phyloP scores from a whole-genome alignment of 768 basidiomycete genomes.

The Amanita rimosa region DNA sequence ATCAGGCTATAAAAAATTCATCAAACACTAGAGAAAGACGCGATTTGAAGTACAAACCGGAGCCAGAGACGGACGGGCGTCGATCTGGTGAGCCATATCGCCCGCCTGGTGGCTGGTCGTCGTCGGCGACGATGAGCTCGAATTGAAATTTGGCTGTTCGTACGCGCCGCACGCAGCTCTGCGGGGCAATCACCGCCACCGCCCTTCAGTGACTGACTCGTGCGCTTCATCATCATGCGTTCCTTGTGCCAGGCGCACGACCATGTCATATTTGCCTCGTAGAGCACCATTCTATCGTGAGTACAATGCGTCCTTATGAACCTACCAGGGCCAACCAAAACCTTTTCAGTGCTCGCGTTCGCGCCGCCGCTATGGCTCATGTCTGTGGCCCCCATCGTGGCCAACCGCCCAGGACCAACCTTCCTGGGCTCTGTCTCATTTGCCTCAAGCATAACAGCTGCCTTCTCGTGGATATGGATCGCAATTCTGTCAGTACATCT shows the following conservation, averaged over 20 bases:
- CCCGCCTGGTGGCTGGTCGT: background rate
- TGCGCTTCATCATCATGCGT: no score
- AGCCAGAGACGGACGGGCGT: constrained; percentile 15
- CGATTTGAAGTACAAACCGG: constrained; percentile 15
- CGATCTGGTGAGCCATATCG: background rate
- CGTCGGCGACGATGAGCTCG: background rate
- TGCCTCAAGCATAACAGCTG: constrained; percentile 17
- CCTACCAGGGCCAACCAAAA: no score
- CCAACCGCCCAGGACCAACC: constrained; percentile 20
- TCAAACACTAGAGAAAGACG: background rate
- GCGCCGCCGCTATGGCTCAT: background rate
- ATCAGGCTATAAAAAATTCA: constrained; percentile 21
- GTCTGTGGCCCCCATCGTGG: constrained; percentile 18
- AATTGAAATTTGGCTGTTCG: background rate
- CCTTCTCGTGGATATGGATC: constrained; percentile 24
- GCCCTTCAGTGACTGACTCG: background rate
- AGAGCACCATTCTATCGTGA: background rate
- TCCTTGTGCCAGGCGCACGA: background rate
- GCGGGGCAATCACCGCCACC: background rate
- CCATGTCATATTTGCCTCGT: background rate
- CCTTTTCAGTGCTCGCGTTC: background rate
- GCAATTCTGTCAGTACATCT: constrained; percentile 17
- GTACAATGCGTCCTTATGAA: background rate
- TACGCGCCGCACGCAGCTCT: background rate
- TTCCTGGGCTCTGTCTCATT: constrained; percentile 21